These are phyloP conservation scores for Boeremia lycopersici DNA, from an alignment of 2,329 filamentous ascomycete species.

Conservation along the genomic window DNA sequence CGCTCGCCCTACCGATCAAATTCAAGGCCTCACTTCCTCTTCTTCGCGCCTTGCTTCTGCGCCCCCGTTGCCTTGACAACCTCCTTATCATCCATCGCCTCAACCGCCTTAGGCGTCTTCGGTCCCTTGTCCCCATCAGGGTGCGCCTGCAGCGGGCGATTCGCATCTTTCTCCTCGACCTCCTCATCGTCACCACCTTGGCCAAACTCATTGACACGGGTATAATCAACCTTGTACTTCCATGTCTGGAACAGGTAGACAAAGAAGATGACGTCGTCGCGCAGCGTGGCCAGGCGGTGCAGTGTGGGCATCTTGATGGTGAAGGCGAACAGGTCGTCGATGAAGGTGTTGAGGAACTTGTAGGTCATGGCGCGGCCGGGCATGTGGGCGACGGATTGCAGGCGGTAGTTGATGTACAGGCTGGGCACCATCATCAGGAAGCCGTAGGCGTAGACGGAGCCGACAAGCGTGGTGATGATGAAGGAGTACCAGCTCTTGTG, in stretches of 20 bases:
- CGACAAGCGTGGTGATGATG: constrained; percentile 91
- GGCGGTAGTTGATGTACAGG: constrained; percentile 98
- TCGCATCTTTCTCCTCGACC: constrained; percentile 58
- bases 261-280: constrained; percentile 98
- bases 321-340: constrained; percentile 97
- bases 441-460: constrained; percentile 95
- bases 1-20: not conserved
- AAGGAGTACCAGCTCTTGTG: constrained; percentile 99
- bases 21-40: constrained; percentile 32
- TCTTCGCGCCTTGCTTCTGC: constrained; percentile 38
- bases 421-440: constrained; percentile 99
- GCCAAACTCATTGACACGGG: constrained; percentile 94
- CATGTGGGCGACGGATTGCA: constrained; percentile 93
- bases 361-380: constrained; percentile 95
- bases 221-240: constrained; percentile 91
- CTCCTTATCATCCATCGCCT: constrained; percentile 12
- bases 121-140: constrained; percentile 38
- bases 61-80: constrained; percentile 33
- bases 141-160: constrained; percentile 47
- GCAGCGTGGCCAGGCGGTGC: constrained; percentile 87
- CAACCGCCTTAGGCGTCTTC: constrained; percentile 31
- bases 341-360: constrained; percentile 98
- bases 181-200: constrained; percentile 91
- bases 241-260: constrained; percentile 94
- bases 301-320: constrained; percentile 99